Conservation (phyloP, 345 rosid genomes). For the Jatropha curcas region DNA sequence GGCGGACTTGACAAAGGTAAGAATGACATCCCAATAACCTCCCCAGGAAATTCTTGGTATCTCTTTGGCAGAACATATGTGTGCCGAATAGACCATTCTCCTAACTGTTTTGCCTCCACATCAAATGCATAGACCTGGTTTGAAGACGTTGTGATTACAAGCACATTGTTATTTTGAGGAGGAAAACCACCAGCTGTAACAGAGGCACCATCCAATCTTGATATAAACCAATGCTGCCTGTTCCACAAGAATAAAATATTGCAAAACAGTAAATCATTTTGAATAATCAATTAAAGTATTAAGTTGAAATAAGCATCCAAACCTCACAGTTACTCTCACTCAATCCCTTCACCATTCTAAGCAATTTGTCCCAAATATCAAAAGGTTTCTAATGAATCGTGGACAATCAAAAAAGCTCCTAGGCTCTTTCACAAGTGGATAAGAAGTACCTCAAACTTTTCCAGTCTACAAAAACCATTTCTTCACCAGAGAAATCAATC, state of each 20-base stretch:
- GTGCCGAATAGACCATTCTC: conserved; percentile 80
- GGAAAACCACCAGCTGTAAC: conserved; percentile 90
- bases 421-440: not conserved
- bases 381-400: not conserved
- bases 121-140: conserved; percentile 88
- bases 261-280: too few relatives aligned
- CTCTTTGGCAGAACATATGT: conserved; percentile 64
- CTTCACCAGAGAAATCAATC: not conserved
- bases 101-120: conserved; percentile 84
- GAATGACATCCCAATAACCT: conserved; percentile 88
- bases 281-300: too few relatives aligned
- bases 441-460: not conserved
- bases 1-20: conserved; percentile 55
- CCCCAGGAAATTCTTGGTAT: conserved; percentile 95
- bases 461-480: not conserved
- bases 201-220: conserved; percentile 89
- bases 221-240: conserved; percentile 98
- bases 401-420: not conserved
- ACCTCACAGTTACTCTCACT: not conserved
- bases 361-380: not conserved
- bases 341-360: not conserved
- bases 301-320: not conserved
- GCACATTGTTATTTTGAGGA: conserved; percentile 65
- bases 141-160: conserved; percentile 73
- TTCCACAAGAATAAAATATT: conserved; percentile 13